Evolutionary conservation across 768 basidiomycete species (phyloP), one percentile per base, ranked within the genome.

Genomic region (Boletus barrowsii): DNA sequence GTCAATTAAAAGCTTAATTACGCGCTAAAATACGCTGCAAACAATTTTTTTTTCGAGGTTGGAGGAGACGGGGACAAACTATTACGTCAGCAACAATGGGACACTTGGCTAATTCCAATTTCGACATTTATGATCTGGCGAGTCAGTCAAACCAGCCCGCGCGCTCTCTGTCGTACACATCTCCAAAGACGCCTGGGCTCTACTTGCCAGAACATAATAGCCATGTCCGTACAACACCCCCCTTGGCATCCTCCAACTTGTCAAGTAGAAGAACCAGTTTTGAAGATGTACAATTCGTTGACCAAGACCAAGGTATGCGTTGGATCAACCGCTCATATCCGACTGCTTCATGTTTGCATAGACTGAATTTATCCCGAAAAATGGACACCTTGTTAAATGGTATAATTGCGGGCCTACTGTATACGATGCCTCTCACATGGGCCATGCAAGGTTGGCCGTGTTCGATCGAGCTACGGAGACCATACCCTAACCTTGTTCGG

Each of bases 351-450:
- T 43, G n/a, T 42, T 42, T 26, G 15, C 47, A 10, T 64, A 94
- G 91, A 87, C 82, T 49, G 86, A 87, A 56, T 93, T 96, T 62
- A 72, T 87, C 36, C 84, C 93, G 7, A 76, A 67, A 48, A 75
- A 82, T 57, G 87, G 86, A 0, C 79, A 82, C 2, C 82, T 82
- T 60, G 84, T 96, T n/a, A 94, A 95, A 63, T 98, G 95, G 95
- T 98, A 99, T 69, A 98, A 97, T 70, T 99, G 97, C 66, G 96
- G 97, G 10, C 96, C 97, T 17, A 99, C 97, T 0, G 97, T 99
- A 10, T 99, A 99, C 70, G 97, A 99, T 77, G 85, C 93, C 13
- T 89, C 93, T 40, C 97, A 99, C 71, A 93, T 99, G 91, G 97
- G 97, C 7, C 97, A 99, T 75, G 97, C 97, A 8, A 84, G 95